Base-by-base conservation (phyloP, 805 yeast genomes). In the Starmerella stigmatis region DNA sequence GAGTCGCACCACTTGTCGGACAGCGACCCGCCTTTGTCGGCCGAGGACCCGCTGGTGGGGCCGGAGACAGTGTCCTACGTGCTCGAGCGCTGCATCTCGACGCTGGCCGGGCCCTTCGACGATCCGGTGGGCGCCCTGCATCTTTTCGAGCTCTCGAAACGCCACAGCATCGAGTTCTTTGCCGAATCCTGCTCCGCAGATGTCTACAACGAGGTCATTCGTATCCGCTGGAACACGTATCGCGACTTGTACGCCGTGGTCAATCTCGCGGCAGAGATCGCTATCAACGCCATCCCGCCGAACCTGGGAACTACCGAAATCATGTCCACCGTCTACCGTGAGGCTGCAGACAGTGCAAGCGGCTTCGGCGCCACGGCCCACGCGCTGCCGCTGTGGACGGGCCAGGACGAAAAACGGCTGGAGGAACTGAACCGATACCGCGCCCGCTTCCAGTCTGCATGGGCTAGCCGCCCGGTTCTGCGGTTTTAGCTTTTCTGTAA, bases 201-300 rank as follows among this genome's bases (percentile, higher is more conserved):
- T 11, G 67, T 65, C 5, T 68, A 67, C 51, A 68, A 67, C 51
- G 54, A 57, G 30, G 60, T 66, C 35, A 50, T 70, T 13, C 45
- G 52, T 31, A 53, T 68, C 8, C 47, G 60, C n/a, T 70, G 74
- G 73, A 54, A 62, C 22, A 53, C 53, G 37, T 67, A 60, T 53
- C 60, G 64, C 29, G 71, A 68, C 45, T 48, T 69, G 25, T 57
- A 55, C 22, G 55, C 60, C 4, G 60, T 67, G n/a, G 60, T 62
- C 20, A 51, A 54, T 12, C 48, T 66, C 15, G 55, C 66, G n/a
- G 61, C 65, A 15, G 73, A 70, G 45, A 59, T 70, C 56, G 62
- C 60, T 13, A 64, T 66, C 43, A 68, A 70, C 48, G 73, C 69
- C 6, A 61, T 70, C 10, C 59, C 60, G 27, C 64, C 68, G 4